A percentile compares a stretch with the other conserved stretches of the same genome.
Evolutionary conservation across 306 rosid species (phyloP).

Genomic region (Dalbergia cultrata): DNA sequence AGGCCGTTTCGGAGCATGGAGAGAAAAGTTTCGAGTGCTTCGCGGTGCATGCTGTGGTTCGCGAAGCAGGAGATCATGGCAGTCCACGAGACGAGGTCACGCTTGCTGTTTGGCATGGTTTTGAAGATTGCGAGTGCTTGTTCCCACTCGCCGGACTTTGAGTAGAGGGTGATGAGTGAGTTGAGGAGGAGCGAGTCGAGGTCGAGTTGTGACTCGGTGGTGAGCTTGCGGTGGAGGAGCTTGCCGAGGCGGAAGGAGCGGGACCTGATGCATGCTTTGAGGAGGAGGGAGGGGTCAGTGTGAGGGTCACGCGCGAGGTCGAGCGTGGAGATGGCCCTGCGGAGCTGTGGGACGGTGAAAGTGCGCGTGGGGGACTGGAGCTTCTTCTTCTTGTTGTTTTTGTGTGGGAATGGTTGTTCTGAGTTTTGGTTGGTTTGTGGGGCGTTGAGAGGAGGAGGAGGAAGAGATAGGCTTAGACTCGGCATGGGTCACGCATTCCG

Average conservation of each 20-base stretch:
- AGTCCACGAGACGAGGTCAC: conserved; percentile 65
- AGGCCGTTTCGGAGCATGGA: conserved; percentile 54
- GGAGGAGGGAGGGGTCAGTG: conserved; percentile 57
- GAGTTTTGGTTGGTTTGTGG: no score
- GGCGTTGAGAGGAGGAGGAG: background rate
- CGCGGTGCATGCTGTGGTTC: conserved; percentile 47
- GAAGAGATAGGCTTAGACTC: background rate
- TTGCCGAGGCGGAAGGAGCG: conserved; percentile 51
- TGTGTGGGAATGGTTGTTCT: no score
- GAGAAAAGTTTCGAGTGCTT: conserved; percentile 55
- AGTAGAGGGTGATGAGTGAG: conserved; percentile 69
- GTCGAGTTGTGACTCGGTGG: conserved; percentile 41
- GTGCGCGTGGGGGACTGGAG: background rate
- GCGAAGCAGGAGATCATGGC: conserved; percentile 69
- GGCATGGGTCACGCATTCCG: background rate
- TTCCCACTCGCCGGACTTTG: conserved; percentile 56
- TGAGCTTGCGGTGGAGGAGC: conserved; percentile 60
- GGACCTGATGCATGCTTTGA: conserved; percentile 64
- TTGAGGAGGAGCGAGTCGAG: conserved; percentile 61
- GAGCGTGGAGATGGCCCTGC: conserved; percentile 53
- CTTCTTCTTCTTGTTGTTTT: background rate
- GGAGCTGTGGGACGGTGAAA: conserved; percentile 52
- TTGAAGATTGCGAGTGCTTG: conserved; percentile 52
- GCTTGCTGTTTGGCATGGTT: conserved; percentile 39
- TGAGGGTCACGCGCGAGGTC: conserved; percentile 39